These are phyloP conservation scores for Phyllachora maydis DNA, from an alignment of 2,329 filamentous ascomycete genomes.

Conservation along the genomic window DNA sequence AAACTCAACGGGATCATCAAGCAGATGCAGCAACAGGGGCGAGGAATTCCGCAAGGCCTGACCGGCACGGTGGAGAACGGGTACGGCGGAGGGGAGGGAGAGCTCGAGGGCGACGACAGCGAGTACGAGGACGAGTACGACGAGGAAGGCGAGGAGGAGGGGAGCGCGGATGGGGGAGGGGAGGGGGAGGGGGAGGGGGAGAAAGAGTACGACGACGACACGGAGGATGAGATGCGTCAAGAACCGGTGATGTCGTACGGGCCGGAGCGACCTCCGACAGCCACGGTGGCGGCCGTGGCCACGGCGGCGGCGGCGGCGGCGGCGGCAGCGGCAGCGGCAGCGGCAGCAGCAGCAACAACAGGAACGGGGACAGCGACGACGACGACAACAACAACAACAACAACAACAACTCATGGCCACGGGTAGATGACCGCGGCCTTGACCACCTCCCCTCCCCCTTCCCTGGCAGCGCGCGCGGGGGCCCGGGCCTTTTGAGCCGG, in stretches of 20 bases:
- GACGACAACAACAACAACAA: too few species aligned
- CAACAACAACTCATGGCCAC: too few species aligned
- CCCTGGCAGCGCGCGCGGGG: too few species aligned
- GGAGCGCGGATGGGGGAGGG: too few species aligned
- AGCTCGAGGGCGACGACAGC: conserved; percentile 41
- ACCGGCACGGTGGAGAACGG: conserved; percentile 34
- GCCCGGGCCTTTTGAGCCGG: too few species aligned
- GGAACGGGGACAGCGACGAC: too few species aligned
- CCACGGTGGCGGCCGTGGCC: too few species aligned
- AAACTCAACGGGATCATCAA: conserved; percentile 90
- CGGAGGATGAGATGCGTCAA: conserved; percentile 14
- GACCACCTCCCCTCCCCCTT: too few species aligned
- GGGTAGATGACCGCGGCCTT: too few species aligned
- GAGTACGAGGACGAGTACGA: conserved; percentile 41
- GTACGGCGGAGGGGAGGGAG: conserved; percentile 41
- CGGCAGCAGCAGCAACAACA: too few species aligned
- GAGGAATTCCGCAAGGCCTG: conserved; percentile 46
- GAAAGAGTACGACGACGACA: conserved; percentile 13
- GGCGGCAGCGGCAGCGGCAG: too few species aligned
- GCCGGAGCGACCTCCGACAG: conserved; percentile 24
- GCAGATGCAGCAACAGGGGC: conserved; percentile 87
- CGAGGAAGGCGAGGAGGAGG: conserved; percentile 24
- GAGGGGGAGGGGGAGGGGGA: conserved; percentile 22
- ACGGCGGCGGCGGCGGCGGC: too few species aligned
- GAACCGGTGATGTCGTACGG: conserved; percentile 17